Conservation (phyloP, 192 early-diverging fungal species). For the Kappamyces sp. region DNA sequence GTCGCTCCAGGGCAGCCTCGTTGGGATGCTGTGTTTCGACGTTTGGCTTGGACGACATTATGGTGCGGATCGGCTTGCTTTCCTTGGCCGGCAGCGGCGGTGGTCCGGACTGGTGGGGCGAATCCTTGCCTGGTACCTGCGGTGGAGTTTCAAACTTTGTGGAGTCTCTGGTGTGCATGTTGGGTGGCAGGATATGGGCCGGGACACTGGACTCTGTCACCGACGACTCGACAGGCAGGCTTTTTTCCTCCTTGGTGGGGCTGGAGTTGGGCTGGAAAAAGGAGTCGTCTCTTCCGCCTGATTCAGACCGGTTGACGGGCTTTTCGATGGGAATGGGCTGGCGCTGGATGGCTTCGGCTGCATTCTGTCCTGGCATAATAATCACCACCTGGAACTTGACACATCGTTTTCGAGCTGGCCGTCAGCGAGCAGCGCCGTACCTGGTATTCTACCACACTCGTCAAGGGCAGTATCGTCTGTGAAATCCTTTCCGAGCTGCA, state of each 20-base stretch:
- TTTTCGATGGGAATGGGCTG: constrained; percentile 16
- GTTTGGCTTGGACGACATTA: constrained; percentile 20
- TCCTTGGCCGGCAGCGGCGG: no score
- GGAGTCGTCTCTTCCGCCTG: not conserved
- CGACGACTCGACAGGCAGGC: no score
- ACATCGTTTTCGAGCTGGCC: constrained; percentile 22
- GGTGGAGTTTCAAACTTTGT: no score
- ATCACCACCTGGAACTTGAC: constrained; percentile 36
- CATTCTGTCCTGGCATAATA: constrained; percentile 10
- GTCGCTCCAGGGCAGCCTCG: no score
- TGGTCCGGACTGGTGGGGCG: no score
- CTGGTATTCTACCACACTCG: constrained; percentile 20
- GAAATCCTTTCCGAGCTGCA: constrained; percentile 43
- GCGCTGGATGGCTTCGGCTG: constrained; percentile 1
- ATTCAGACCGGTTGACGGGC: not conserved
- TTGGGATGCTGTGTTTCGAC: constrained; percentile 13
- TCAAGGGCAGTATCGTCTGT: constrained; percentile 19
- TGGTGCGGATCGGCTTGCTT: not conserved
- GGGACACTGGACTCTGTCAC: no score
- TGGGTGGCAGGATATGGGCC: no score
- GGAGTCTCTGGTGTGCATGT: no score
- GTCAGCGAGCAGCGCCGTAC: not conserved
- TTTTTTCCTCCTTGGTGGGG: not conserved
- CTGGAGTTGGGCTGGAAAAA: not conserved
- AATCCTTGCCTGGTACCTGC: no score